Evolutionary conservation across 371 early-diverging fungal species (phyloP).

Genomic region (Smittium mucronatum): DNA sequence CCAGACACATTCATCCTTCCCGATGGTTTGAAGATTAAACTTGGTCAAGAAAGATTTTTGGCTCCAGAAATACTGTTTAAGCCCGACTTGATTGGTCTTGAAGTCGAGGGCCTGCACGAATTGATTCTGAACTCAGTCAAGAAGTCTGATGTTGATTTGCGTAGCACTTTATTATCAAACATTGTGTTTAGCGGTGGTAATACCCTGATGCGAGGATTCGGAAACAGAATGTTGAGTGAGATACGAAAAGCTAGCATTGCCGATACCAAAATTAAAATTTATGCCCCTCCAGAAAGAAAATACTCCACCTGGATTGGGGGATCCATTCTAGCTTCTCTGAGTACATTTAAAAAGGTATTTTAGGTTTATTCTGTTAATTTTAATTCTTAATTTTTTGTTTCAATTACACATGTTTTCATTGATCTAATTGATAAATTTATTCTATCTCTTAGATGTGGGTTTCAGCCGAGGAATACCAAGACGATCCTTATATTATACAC

Average conservation of each 20-base stretch:
- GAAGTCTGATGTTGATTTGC: constrained; percentile 80
- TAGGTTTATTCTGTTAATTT: neutral
- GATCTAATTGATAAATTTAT: neutral
- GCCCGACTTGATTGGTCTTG: constrained; percentile 76
- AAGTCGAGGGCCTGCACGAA: constrained; percentile 82
- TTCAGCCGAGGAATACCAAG: constrained; percentile 70
- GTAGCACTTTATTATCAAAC: constrained; percentile 71
- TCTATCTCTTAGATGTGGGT: constrained; percentile 55
- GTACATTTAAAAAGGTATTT: constrained; percentile 82
- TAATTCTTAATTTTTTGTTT: neutral
- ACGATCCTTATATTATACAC: constrained; percentile 69
- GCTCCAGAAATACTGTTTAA: constrained; percentile 75
- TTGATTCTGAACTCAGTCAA: constrained; percentile 77
- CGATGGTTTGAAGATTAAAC: constrained; percentile 80
- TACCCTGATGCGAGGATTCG: constrained; percentile 77
- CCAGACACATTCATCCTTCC: constrained; percentile 73
- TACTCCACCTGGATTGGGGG: constrained; percentile 98
- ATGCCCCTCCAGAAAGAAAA: constrained; percentile 92
- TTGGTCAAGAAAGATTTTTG: constrained; percentile 67
- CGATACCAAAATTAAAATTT: constrained; percentile 89
- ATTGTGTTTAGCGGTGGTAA: constrained; percentile 90
- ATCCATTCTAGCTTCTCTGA: constrained; percentile 82
- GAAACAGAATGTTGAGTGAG: constrained; percentile 82
- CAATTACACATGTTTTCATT: neutral
- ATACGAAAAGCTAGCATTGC: constrained; percentile 65